Percentiles rank a stretch among this genome's conserved stretches.
phyloP scores from a whole-genome alignment of 345 rosid species.

The Eucalyptus regnans region DNA sequence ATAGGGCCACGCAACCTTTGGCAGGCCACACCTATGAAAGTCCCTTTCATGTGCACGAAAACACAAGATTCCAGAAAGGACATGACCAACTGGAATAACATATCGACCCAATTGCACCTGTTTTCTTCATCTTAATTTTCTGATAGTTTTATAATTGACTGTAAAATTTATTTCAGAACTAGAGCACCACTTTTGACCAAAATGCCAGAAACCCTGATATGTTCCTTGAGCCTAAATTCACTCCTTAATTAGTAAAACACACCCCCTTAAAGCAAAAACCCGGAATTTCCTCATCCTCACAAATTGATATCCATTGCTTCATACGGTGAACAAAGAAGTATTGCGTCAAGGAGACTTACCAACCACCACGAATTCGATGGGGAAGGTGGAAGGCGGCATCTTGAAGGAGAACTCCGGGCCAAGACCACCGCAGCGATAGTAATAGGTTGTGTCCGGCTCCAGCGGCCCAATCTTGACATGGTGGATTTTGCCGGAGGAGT shows the following conservation, averaged over 20 bases:
- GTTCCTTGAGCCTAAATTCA: not conserved
- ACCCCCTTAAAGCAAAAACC: not conserved
- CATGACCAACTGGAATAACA: not conserved
- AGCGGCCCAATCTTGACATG: slow-evolving; percentile 83
- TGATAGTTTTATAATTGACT: not conserved
- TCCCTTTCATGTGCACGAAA: not conserved
- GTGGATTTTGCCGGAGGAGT: slow-evolving; percentile 64
- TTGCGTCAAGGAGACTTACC: slow-evolving; percentile 23
- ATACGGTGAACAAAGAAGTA: not conserved
- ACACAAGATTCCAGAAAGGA: not conserved
- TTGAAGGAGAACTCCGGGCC: slow-evolving; percentile 76
- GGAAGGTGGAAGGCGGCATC: slow-evolving; percentile 61
- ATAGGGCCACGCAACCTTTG: not conserved
- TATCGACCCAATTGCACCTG: not conserved
- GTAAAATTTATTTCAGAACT: not conserved
- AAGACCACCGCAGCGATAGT: slow-evolving; percentile 53
- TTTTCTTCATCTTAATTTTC: not conserved
- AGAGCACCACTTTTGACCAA: not conserved
- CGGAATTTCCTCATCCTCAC: not conserved
- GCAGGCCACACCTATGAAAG: not conserved
- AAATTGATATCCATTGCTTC: not conserved
- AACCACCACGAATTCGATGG: slow-evolving; percentile 59
- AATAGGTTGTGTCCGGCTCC: slow-evolving; percentile 41
- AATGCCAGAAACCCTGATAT: not conserved
- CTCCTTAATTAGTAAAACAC: not conserved